These are phyloP conservation scores for Meredithiella fracta DNA, from an alignment of 2,329 filamentous ascomycete genomes.

Conservation along the genomic window DNA sequence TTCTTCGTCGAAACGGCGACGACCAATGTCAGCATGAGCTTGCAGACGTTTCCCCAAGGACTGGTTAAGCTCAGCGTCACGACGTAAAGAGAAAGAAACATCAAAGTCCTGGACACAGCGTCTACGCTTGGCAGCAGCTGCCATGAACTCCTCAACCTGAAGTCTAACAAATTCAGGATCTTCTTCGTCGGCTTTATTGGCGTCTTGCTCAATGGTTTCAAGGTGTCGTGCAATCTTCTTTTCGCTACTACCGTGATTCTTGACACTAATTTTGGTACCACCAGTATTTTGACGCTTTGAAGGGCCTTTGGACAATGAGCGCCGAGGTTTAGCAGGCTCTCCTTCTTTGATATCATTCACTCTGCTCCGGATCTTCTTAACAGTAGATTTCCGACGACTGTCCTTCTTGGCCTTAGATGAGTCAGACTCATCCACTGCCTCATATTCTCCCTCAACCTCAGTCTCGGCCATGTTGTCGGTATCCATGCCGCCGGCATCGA, in stretches of 20 bases:
- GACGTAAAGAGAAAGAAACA: conserved; percentile 43
- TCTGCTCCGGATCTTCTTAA: conserved; percentile 28
- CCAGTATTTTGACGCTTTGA: conserved; percentile 46
- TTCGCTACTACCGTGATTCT: conserved; percentile 35
- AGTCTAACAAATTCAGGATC: conserved; percentile 25
- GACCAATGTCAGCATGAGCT: conserved; percentile 52
- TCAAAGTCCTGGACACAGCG: conserved; percentile 50
- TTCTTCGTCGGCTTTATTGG: conserved; percentile 14
- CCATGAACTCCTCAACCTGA: conserved; percentile 34
- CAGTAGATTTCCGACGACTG: conserved; percentile 11
- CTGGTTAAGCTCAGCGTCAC: conserved; percentile 42
- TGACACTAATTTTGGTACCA: conserved; percentile 41
- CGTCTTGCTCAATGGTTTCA: conserved; percentile 31
- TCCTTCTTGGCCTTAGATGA: conserved; percentile 15
- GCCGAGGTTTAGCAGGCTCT: conserved; percentile 33
- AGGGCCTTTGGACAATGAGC: conserved; percentile 35
- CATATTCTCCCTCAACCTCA: conserved; percentile 13
- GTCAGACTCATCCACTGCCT: conserved; percentile 15
- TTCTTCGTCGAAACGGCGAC: conserved; percentile 56
- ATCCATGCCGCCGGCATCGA: conserved; percentile 8
- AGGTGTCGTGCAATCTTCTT: conserved; percentile 23
- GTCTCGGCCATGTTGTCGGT: conserved; percentile 12
- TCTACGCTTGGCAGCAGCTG: conserved; percentile 49
- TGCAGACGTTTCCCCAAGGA: conserved; percentile 45
- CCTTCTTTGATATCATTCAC: conserved; percentile 35